phyloP scores from a whole-genome alignment of 1,284 basidiomycete species.

The Uromyces viciae-fabae region DNA sequence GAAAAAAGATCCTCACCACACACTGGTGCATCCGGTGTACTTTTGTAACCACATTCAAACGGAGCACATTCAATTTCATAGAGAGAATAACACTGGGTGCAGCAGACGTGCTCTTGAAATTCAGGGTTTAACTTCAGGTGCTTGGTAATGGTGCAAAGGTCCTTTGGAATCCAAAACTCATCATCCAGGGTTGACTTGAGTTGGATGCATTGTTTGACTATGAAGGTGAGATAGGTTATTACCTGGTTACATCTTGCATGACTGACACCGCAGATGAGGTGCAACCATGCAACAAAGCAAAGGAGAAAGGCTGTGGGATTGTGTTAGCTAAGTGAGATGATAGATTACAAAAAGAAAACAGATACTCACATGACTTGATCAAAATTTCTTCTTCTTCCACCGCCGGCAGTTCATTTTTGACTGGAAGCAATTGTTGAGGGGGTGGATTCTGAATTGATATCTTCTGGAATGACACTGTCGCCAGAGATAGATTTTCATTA shows the following conservation, averaged over 20 bases:
- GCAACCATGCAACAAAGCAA: conserved; percentile 13
- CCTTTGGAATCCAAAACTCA: neutral
- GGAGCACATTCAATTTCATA: conserved; percentile 10
- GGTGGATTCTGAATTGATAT: too few species aligned
- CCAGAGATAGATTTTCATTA: too few species aligned
- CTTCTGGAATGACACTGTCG: too few species aligned
- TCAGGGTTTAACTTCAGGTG: neutral
- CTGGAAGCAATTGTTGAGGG: too few species aligned
- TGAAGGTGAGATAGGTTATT: neutral
- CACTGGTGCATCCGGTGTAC: neutral
- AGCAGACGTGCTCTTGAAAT: neutral
- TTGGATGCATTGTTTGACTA: neutral
- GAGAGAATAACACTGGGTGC: neutral
- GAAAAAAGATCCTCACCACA: conserved; percentile 15
- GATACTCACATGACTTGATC: too few species aligned
- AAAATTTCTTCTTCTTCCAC: too few species aligned
- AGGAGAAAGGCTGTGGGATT: too few species aligned
- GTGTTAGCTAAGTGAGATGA: too few species aligned
- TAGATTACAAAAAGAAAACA: too few species aligned
- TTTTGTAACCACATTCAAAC: conserved; percentile 5
- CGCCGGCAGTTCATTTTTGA: too few species aligned
- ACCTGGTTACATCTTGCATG: conserved; percentile 13
- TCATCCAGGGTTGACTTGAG: neutral
- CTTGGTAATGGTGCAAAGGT: conserved; percentile 20
- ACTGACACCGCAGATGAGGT: conserved; percentile 29